Evolutionary conservation across 2,329 filamentous ascomycete genomes (phyloP), one percentile per base, ranked within the genome.

Genomic region (Claviceps sp.): DNA sequence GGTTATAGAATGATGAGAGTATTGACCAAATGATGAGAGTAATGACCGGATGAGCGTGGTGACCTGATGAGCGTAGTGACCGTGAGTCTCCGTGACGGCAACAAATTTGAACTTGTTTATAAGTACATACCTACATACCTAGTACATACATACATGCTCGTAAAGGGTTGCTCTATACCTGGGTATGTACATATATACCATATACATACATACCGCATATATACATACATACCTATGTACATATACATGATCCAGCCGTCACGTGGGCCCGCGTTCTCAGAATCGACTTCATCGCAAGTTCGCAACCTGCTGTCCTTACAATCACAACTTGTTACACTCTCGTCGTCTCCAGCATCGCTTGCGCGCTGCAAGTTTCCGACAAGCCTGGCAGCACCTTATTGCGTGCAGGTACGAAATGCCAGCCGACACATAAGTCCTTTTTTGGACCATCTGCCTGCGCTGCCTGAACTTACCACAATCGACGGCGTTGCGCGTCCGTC

Each of bases 341-440:
- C 16, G 2, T 22, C 24, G 11, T 42, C n/a, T 10, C 17, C 11
- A 41, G 13, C 16, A 10, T 7, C 4, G 5, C 37, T 11, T 34
- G 14, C 17, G 19, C n/a, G 30, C 16, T 4, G 10, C 16, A 24
- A 26, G 37, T 1, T 19, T 37, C 11, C 13, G 45, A 37, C n/a
- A 43, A 34, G 19, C 19, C 48, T 34, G 17, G 42, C 34, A 42
- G 48, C 42, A 42, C 30, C 8, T 26, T 4, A 30, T 19, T 39
- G 42, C 48, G 48, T 34, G 14, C 14, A 46, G 16, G 26, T 34
- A 24, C 37, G 50, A 51, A 19, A 51, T 51, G 50, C 44, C 26
- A 37, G n/a, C 24, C 43, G 19, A 34, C 22, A 40, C 43, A 24
- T 51, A 51, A 47, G 5, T 6, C 24, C 26, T 7, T 26, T 16